Evolutionary conservation across 148 eudicot species (phyloP), one percentile per base, ranked within the genome.

Genomic region (Rhododendron mucronatum): DNA sequence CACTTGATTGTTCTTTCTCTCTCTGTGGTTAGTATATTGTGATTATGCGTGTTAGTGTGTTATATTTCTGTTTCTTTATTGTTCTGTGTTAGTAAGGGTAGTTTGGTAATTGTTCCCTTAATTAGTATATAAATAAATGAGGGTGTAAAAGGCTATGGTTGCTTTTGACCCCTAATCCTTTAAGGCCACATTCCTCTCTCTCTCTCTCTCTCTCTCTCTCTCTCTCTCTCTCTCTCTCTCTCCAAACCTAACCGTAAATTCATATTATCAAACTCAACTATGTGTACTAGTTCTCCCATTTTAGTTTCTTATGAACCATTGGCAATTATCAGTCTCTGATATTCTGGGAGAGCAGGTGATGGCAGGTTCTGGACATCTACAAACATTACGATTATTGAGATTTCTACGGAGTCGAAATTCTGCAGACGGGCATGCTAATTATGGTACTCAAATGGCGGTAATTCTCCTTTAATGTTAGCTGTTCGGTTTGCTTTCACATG

Each of bases 341-440:
- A 53, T 84, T 79, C 67, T 89, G 87, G 89, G 86, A 75, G 83
- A 84, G 89, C 93, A 97, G 99, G 99, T 97, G 57, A 95, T 97
- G 99, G 99, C 99, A 80, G 99, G 99, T 87, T 95, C 99, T 84
- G 99, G 99, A 63, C 89, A 97, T 86, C 90, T 97, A 73, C 90
- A 93, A 88, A 97, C 95, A 21, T 94, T 97, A 77, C 91, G 92
- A 85, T 90, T 95, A 76, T 91, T 97, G 90, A 97, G 92, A 87
- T 97, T 90, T 88, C 91, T 97, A 51, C 98, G 98, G 77, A 86
- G 89, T 89, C 95, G 99, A 67, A 95, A 90, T 86, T 89, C 95
- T 85, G 90, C 94, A 48, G 99, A 97, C 90, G 96, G 93, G 73
- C 93, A 93, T 89, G 91, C 94, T 77, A 93, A 90, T 89, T 97